Percentiles rank a stretch among this genome's conserved stretches.
These are phyloP conservation scores for Boletus vermiculosoides DNA, from an alignment of 768 basidiomycete species.

Conservation along the genomic window DNA sequence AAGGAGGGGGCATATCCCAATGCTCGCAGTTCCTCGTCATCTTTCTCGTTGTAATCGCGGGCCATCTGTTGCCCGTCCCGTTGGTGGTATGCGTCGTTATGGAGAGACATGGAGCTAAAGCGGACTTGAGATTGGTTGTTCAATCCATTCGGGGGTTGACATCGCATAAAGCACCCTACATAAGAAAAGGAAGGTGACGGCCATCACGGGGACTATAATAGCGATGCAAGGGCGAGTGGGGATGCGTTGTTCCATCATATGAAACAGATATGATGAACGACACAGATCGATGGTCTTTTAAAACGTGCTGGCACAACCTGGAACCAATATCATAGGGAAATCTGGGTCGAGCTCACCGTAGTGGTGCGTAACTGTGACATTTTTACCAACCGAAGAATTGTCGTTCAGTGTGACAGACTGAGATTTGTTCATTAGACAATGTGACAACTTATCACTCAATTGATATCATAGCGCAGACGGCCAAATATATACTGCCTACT, in stretches of 20 bases:
- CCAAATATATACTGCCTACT: too few species aligned
- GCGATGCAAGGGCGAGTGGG: background rate
- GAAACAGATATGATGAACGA: background rate
- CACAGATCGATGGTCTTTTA: background rate
- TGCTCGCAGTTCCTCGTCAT: conserved; percentile 26
- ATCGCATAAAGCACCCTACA: background rate
- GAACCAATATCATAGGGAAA: background rate
- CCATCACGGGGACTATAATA: background rate
- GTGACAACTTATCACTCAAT: background rate
- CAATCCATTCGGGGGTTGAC: background rate
- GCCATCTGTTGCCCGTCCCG: background rate
- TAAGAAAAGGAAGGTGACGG: background rate
- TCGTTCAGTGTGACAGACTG: background rate
- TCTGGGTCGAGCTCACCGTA: background rate
- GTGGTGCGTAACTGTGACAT: background rate
- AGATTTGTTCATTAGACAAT: background rate
- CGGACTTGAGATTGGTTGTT: too few species aligned
- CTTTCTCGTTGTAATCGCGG: background rate
- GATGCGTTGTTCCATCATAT: background rate
- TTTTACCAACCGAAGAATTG: background rate
- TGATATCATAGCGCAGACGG: background rate
- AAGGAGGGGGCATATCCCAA: conserved; percentile 36
- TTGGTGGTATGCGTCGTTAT: background rate
- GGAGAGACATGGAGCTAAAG: conserved; percentile 2
- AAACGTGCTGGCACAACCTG: background rate